Percentiles rank a stretch among this genome's conserved stretches.
Evolutionary conservation across 106 monocot genomes (phyloP).

Genomic region (Amphibolis antarctica): DNA sequence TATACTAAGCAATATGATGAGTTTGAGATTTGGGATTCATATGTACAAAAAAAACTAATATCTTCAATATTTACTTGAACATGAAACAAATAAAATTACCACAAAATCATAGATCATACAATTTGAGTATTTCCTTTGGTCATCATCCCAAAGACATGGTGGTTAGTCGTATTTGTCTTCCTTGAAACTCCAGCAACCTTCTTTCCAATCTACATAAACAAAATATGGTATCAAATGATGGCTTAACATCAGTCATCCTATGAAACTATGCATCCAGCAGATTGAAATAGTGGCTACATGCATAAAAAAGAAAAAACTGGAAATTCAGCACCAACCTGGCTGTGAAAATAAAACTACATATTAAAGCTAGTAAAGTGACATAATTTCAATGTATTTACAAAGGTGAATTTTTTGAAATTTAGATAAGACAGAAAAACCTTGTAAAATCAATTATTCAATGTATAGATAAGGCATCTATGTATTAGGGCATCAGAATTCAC

Average conservation of each 20-base stretch:
- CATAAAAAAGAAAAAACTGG: too few species aligned
- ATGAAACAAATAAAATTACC: background rate
- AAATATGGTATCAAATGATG: background rate
- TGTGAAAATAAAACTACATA: too few species aligned
- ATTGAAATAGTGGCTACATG: too few species aligned
- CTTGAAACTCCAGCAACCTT: constrained; percentile 94
- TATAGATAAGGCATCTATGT: too few species aligned
- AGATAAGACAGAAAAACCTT: too few species aligned
- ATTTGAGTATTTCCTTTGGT: constrained; percentile 91
- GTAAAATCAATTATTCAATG: too few species aligned
- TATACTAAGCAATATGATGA: background rate
- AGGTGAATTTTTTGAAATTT: too few species aligned
- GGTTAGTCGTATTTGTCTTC: constrained; percentile 96
- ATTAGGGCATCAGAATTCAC: too few species aligned
- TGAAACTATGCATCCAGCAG: background rate
- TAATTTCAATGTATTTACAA: too few species aligned
- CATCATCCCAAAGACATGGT: constrained; percentile 82
- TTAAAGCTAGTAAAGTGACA: too few species aligned
- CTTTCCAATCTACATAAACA: constrained; percentile 46
- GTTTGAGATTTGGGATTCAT: background rate
- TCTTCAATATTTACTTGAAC: background rate
- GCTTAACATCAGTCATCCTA: background rate
- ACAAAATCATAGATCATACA: constrained; percentile 25
- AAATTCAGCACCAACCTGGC: too few species aligned
- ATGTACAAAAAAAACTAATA: background rate